Base-by-base conservation (phyloP, 306 rosid species). In the Abrus pulchellus region DNA sequence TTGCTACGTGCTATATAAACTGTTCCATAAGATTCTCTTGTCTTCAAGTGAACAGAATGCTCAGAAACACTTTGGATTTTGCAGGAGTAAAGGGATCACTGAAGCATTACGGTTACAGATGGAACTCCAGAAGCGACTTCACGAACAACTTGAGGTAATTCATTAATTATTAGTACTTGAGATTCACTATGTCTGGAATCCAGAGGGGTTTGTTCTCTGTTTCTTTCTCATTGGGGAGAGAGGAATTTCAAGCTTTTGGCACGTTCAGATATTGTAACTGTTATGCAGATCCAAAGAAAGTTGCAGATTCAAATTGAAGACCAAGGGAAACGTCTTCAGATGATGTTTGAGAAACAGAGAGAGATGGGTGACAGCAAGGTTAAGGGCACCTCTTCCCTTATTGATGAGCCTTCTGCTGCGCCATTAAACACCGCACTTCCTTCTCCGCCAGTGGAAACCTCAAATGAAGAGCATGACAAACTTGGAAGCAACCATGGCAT, bases 101-200 rank as follows among this genome's bases (percentile, higher is more conserved):
- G 99, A 93, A 82, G 93, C 99, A 44, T 85, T 95, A 88, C 87
- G 94, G 62, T 85, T 95, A 86, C 99, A 95, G 83, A 92, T 95
- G 89, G 99, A 95, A 76, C 96, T 95, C 86, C 99, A 95, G 89
- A 95, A 95, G 88, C 90, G 90, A 85, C 99, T 95, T 69, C 99
- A 95, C 55, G 99, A 95, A 73, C 99, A 93, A 83, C 98, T 95
- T 36, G 99, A 95, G 98, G 99, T 95, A 79, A 81, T 66, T 29
- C 32, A 65, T 66, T 69, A 55, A 54, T 30, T 32, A 57, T 47
- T 64, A 54, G 77, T 67, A 8, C 63, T 38, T 45, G 9, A 49
- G 47, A 41, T 41, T 43, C 67, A 77, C 52, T 72, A n/a, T 41
- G 40, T 72, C 36, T 55, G 55, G 44, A 28, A 49, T 60, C 45